Evolutionary conservation across 2,329 filamentous ascomycete species (phyloP).

Genomic region (Fusarium caatingaense): DNA sequence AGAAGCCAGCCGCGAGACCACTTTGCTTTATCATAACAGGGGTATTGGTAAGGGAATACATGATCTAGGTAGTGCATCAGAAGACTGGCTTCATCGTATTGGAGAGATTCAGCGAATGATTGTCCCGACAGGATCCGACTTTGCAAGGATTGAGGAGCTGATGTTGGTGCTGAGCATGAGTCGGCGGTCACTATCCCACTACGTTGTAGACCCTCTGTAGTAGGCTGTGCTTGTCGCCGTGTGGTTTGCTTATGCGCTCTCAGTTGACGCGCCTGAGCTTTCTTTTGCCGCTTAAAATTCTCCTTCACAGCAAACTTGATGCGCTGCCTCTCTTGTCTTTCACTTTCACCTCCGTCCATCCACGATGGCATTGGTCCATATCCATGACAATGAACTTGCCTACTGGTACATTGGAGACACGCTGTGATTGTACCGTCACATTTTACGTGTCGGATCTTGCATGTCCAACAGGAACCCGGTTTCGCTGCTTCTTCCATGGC

Average conservation of each 20-base stretch:
- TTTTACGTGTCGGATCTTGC: not conserved
- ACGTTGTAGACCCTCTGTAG: fast-evolving
- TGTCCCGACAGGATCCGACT: not conserved
- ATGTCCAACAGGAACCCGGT: not conserved
- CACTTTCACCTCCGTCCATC: not conserved
- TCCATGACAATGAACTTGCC: not conserved
- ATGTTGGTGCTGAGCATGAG: not conserved
- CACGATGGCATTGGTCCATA: not conserved
- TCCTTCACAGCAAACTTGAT: not conserved
- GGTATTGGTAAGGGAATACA: not conserved
- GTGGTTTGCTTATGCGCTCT: fast-evolving
- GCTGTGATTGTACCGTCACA: not conserved
- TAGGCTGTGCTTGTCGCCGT: not conserved
- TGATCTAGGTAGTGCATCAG: not conserved
- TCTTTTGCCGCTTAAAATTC: not conserved
- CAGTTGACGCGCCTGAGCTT: not conserved
- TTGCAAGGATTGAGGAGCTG: not conserved
- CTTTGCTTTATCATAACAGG: not conserved
- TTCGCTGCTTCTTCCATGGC: not conserved
- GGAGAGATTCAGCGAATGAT: not conserved
- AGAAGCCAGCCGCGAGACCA: not conserved
- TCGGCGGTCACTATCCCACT: not conserved
- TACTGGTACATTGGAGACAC: not conserved
- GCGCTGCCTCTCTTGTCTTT: not conserved
- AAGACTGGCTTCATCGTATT: not conserved